phyloP scores from a whole-genome alignment of 148 eudicot species.

The Camellia lanceoleosa region DNA sequence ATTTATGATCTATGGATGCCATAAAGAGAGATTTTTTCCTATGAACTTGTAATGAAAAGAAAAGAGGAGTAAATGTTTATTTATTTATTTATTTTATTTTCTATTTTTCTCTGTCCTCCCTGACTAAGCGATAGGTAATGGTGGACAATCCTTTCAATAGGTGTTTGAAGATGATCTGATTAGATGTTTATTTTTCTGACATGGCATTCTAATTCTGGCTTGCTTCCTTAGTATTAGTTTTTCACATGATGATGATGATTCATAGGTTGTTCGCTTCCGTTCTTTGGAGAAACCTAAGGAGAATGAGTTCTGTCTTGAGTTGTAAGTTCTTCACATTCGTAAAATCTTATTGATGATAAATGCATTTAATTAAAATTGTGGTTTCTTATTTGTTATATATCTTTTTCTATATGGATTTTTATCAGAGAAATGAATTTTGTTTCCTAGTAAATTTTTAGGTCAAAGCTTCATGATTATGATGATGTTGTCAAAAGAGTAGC shows the following conservation, averaged over 20 bases:
- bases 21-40: too few species aligned
- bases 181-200: neutral
- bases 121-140: neutral
- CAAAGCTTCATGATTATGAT: conserved; percentile 76
- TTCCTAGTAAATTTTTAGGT: conserved; percentile 36
- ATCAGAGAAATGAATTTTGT: neutral
- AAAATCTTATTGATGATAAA: neutral
- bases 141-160: neutral
- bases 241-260: neutral
- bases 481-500: conserved; percentile 90
- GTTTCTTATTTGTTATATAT: neutral
- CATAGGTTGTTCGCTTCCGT: conserved; percentile 81
- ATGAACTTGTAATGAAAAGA: too few species aligned
- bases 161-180: neutral
- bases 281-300: conserved; percentile 80
- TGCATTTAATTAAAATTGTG: neutral
- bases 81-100: too few species aligned
- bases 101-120: neutral
- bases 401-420: neutral
- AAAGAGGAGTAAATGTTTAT: too few species aligned
- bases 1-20: too few species aligned
- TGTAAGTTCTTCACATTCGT: conserved; percentile 52
- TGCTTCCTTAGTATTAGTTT: conserved; percentile 1
- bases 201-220: neutral
- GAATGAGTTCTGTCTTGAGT: conserved; percentile 79